Conservation (phyloP, 1,284 basidiomycete genomes). For the Wallemia ichthyophaga region DNA sequence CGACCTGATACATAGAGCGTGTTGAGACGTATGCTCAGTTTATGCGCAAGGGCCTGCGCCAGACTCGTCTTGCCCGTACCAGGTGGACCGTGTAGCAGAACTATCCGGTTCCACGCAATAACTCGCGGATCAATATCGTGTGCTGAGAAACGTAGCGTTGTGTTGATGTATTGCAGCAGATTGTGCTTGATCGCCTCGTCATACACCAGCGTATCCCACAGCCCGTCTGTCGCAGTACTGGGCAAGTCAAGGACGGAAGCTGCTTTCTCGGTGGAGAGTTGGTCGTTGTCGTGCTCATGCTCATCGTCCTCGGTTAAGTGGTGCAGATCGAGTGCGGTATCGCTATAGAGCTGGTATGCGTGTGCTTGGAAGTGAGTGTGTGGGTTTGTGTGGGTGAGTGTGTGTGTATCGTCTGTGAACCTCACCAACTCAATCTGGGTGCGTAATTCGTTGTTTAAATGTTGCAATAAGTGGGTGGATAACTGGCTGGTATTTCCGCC, state of each 20-base stretch:
- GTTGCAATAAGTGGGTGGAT: too few relatives aligned
- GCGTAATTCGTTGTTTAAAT: too few relatives aligned
- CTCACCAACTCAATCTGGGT: too few relatives aligned
- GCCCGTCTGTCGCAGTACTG: conserved; percentile 45
- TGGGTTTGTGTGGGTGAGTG: too few relatives aligned
- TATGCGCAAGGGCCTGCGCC: conserved; percentile 80
- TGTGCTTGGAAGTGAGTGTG: too few relatives aligned
- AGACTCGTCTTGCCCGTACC: conserved; percentile 94
- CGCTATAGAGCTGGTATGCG: too few relatives aligned
- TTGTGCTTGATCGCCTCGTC: conserved; percentile 61
- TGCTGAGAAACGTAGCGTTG: conserved; percentile 62
- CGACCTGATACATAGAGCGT: conserved; percentile 39
- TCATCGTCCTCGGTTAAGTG: conserved; percentile 20
- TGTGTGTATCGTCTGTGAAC: too few relatives aligned
- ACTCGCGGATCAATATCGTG: conserved; percentile 27
- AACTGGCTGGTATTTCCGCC: too few relatives aligned
- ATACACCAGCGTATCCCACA: conserved; percentile 65
- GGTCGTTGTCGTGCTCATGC: conserved; percentile 38
- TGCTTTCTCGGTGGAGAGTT: conserved; percentile 30
- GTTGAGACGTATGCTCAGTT: conserved; percentile 65
- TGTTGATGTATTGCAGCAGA: conserved; percentile 74
- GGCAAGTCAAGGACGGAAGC: conserved; percentile 65
- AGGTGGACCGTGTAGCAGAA: conserved; percentile 81
- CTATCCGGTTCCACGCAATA: conserved; percentile 71
- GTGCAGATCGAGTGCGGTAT: neutral